Evolutionary conservation across 78 protist genomes (phyloP).

Genomic region (Dictyostelium capitatum): DNA sequence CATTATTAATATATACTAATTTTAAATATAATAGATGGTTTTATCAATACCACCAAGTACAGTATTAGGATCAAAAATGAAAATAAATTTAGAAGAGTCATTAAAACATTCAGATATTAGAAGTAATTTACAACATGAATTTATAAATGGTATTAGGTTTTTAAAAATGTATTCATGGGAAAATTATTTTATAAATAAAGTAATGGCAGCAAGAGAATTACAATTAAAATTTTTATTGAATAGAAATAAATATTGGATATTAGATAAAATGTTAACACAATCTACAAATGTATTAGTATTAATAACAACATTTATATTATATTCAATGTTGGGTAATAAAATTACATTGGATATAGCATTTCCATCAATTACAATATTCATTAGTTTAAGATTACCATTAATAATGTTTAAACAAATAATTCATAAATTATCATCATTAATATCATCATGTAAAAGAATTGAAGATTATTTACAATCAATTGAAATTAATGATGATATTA

Average conservation of each 20-base stretch:
- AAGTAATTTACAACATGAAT: neutral
- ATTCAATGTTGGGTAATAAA: neutral
- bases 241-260: slow-evolving; percentile 3
- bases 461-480: slow-evolving; percentile 4
- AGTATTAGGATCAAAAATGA: neutral
- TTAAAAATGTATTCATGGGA: slow-evolving; percentile 71
- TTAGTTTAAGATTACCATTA: slow-evolving; percentile 43
- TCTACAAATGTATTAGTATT: slow-evolving; percentile 24
- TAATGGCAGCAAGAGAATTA: neutral
- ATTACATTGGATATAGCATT: slow-evolving; percentile 42
- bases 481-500: neutral
- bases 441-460: slow-evolving; percentile 15
- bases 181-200: slow-evolving; percentile 18
- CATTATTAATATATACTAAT: neutral
- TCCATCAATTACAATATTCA: slow-evolving; percentile 33
- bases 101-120: slow-evolving; percentile 24
- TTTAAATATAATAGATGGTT: neutral
- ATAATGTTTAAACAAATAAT: slow-evolving; percentile 16
- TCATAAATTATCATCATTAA: slow-evolving; percentile 1
- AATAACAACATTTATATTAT: slow-evolving; percentile 13
- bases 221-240: neutral
- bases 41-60: slow-evolving; percentile 10
- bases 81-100: neutral
- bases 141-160: slow-evolving; percentile 54
- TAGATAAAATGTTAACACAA: slow-evolving; percentile 6